phyloP scores from a whole-genome alignment of 2,329 filamentous ascomycete genomes.

The Diaporthe longicolla region DNA sequence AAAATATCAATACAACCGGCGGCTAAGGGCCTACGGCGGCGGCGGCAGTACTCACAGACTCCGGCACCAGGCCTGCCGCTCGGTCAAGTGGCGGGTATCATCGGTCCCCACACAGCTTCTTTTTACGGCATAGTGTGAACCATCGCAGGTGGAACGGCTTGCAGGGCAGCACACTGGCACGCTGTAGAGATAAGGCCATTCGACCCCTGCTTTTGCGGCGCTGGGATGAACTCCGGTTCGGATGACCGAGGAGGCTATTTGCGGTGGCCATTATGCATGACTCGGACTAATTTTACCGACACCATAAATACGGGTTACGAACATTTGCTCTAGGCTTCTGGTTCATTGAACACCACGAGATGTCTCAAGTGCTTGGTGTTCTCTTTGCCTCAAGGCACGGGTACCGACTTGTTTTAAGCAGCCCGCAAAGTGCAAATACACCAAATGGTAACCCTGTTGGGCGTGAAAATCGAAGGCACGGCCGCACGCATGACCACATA shows the following conservation, averaged over 20 bases:
- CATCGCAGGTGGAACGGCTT: neutral
- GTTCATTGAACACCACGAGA: neutral
- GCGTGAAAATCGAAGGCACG: no score
- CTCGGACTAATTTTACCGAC: neutral
- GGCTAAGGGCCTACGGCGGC: constrained; percentile 4
- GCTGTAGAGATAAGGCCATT: constrained; percentile 19
- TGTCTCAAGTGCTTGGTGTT: neutral
- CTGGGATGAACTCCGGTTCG: constrained; percentile 22
- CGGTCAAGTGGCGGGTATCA: neutral
- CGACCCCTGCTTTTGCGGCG: neutral
- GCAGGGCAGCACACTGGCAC: neutral
- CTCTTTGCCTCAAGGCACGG: no score
- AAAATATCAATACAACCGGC: neutral
- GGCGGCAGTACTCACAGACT: neutral
- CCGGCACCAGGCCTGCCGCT: neutral
- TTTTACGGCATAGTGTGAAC: neutral
- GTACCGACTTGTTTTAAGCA: no score
- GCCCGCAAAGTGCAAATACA: no score
- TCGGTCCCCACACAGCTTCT: constrained; percentile 22
- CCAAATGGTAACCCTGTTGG: no score
- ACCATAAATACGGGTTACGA: neutral
- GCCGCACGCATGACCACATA: no score
- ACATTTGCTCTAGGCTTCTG: no score
- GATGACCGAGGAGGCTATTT: neutral
- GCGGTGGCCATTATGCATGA: neutral